These are phyloP conservation scores for Iberis amara DNA, from an alignment of 441 rosid genomes.

Conservation along the genomic window DNA sequence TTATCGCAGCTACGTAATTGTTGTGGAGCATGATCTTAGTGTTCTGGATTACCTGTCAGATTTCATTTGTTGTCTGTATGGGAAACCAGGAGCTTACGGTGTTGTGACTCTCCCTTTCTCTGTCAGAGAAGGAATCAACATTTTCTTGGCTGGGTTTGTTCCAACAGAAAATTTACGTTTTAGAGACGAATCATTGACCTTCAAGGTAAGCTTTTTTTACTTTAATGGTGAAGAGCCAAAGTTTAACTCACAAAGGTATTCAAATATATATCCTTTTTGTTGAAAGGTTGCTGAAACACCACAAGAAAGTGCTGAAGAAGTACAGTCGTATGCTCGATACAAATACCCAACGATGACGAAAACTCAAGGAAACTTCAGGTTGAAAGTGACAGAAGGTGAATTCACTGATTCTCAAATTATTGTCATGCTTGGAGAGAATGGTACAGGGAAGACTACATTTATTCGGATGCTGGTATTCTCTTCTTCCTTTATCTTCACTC, in stretches of 20 bases:
- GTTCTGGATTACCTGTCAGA: constrained; percentile 82
- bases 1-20: constrained; percentile 61
- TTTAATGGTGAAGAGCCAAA: neutral
- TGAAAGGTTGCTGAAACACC: constrained; percentile 86
- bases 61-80: constrained; percentile 81
- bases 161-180: constrained; percentile 82
- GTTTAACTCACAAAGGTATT: neutral
- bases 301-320: constrained; percentile 62
- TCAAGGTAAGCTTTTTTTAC: constrained; percentile 43
- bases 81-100: constrained; percentile 87
- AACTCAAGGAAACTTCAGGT: constrained; percentile 61
- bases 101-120: constrained; percentile 89
- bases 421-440: constrained; percentile 89
- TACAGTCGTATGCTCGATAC: constrained; percentile 74
- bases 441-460: constrained; percentile 83
- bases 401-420: constrained; percentile 84
- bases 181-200: constrained; percentile 71
- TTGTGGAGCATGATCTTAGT: constrained; percentile 89
- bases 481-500: neutral
- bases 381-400: constrained; percentile 72
- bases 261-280: constrained; percentile 9
- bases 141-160: constrained; percentile 80
- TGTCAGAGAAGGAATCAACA: constrained; percentile 85
- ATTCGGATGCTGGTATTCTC: constrained; percentile 77
- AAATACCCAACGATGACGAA: constrained; percentile 72